Conservation (phyloP, 768 basidiomycete species). For the Baorangia bicolor region DNA sequence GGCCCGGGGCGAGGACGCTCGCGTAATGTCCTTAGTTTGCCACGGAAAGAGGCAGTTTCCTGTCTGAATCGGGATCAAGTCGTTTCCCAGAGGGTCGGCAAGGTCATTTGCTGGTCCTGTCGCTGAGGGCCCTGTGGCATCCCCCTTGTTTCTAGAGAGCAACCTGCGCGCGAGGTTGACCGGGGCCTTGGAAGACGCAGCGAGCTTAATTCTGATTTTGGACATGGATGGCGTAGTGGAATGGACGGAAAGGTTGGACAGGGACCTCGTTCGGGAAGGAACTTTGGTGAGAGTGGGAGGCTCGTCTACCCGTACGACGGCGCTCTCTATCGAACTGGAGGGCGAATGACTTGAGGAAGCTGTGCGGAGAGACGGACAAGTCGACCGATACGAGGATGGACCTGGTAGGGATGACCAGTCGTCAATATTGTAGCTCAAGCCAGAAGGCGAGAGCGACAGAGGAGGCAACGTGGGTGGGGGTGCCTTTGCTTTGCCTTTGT, state of each 20-base stretch:
- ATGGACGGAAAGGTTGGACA: slow-evolving; percentile 51
- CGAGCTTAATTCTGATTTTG: slow-evolving; percentile 47
- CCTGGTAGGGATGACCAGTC: slow-evolving; percentile 37
- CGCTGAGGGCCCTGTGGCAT: slow-evolving; percentile 13
- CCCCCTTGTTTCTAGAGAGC: slow-evolving; percentile 42
- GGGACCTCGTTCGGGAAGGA: slow-evolving; percentile 52
- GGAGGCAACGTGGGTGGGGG: slow-evolving; percentile 64
- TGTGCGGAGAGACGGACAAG: slow-evolving; percentile 39
- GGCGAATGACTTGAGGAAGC: slow-evolving; percentile 21
- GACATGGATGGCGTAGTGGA: slow-evolving; percentile 49
- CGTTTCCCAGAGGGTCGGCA: slow-evolving; percentile 10
- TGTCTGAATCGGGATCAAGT: slow-evolving; percentile 26
- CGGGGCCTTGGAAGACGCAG: slow-evolving; percentile 40
- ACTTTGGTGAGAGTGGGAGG: slow-evolving; percentile 26
- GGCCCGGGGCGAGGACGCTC: slow-evolving; percentile 8
- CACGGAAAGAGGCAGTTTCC: slow-evolving; percentile 44
- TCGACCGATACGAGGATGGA: slow-evolving; percentile 38
- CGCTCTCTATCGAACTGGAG: slow-evolving; percentile 12
- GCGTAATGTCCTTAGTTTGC: slow-evolving; percentile 35
- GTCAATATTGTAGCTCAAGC: slow-evolving; percentile 44
- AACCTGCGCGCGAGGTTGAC: slow-evolving; percentile 58
- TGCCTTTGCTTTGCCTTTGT: slow-evolving; percentile 57
- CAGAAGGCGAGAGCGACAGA: slow-evolving; percentile 56
- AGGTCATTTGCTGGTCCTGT: slow-evolving; percentile 4
- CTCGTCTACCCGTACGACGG: slow-evolving; percentile 11